Conservation (phyloP, 2,329 filamentous ascomycete genomes). For the Fusarium mundagurra region DNA sequence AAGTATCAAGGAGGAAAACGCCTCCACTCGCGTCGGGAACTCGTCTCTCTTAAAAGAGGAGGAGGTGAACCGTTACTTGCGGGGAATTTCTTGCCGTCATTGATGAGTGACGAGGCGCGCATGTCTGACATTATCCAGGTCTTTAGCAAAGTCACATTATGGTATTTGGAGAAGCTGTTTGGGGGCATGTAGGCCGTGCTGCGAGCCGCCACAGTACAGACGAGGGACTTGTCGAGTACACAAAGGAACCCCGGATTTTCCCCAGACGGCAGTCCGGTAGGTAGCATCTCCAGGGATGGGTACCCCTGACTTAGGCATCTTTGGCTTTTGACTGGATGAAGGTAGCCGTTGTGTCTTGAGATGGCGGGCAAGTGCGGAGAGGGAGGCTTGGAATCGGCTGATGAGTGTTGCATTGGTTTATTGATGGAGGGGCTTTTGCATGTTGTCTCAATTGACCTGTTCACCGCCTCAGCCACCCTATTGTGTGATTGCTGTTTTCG, state of each 20-base stretch:
- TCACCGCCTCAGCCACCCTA: constrained; percentile 4
- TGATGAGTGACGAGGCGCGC: constrained; percentile 21
- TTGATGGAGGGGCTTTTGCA: neutral
- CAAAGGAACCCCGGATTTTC: constrained; percentile 26
- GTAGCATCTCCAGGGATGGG: constrained; percentile 4
- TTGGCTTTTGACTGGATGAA: constrained; percentile 22
- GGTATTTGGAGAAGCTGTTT: constrained; percentile 24
- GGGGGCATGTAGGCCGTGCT: neutral
- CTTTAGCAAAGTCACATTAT: constrained; percentile 1
- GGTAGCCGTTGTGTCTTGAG: constrained; percentile 9
- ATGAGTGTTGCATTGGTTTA: constrained; percentile 25
- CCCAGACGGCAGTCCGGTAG: constrained; percentile 19
- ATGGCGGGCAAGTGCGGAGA: constrained; percentile 22
- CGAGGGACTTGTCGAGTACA: constrained; percentile 23
- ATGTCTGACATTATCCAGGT: neutral
- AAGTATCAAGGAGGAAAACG: constrained; percentile 12
- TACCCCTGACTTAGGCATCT: constrained; percentile 17
- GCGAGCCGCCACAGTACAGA: constrained; percentile 18
- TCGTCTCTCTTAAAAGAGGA: constrained; percentile 18
- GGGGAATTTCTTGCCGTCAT: constrained; percentile 36
- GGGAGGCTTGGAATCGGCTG: constrained; percentile 22
- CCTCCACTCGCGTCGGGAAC: constrained; percentile 10
- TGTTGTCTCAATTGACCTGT: neutral
- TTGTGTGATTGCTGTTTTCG: neutral
- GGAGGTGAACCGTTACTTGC: neutral